Percentiles rank a stretch among this genome's conserved stretches.
These are phyloP conservation scores for Trichoderma breve DNA, from an alignment of 2,329 filamentous ascomycete genomes.

Conservation along the genomic window DNA sequence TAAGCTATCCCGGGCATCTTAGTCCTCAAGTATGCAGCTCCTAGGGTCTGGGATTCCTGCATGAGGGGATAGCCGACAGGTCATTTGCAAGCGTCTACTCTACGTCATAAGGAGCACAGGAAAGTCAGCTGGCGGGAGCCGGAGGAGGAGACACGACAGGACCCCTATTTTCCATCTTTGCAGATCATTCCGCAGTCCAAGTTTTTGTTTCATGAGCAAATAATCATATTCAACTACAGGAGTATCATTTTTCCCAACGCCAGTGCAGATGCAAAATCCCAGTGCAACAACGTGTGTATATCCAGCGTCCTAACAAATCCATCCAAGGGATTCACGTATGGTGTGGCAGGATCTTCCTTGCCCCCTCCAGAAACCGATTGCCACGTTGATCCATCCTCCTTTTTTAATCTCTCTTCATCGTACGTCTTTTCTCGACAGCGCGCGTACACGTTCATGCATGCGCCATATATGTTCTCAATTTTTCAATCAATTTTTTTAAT, in stretches of 20 bases:
- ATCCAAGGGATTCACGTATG: not conserved
- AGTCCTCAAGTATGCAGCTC: not conserved
- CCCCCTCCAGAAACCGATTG: not conserved
- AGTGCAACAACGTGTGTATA: not conserved
- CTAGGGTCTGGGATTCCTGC: not conserved
- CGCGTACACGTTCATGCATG: not conserved
- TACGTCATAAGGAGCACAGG: not conserved
- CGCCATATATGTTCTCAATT: not conserved
- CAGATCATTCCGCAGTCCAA: not conserved
- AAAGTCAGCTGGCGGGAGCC: not conserved
- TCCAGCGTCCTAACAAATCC: not conserved
- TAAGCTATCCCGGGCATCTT: not conserved
- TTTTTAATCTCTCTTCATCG: not conserved
- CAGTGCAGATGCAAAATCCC: not conserved
- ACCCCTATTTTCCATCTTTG: not conserved
- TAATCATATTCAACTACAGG: not conserved
- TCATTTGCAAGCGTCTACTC: not conserved
- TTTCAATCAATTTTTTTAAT: not conserved
- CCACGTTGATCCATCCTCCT: constrained; percentile 8
- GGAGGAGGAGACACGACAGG: not conserved
- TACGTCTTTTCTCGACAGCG: not conserved
- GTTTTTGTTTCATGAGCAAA: not conserved
- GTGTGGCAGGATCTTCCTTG: not conserved
- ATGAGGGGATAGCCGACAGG: constrained; percentile 4
- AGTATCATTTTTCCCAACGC: not conserved